A percentile compares a stretch with the other conserved stretches of the same genome.
Evolutionary conservation across 805 yeast species (phyloP).

Genomic region (Zygosaccharomyces pseudorouxii): DNA sequence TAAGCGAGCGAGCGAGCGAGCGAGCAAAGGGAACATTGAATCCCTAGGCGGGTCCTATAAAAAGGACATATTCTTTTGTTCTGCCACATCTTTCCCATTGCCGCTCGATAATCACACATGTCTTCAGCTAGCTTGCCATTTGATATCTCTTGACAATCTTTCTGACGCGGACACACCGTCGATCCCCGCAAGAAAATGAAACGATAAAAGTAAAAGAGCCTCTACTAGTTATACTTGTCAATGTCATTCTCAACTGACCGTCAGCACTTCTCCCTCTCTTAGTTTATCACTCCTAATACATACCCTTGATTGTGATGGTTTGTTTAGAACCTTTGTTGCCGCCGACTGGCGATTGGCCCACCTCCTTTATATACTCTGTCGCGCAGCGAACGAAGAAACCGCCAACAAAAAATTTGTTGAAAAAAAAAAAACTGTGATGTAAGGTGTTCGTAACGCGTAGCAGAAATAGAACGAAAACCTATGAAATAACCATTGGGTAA

Average conservation of each 20-base stretch:
- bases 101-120: no score
- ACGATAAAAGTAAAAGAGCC: no score
- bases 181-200: background rate
- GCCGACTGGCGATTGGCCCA: slow-evolving; percentile 1
- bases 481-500: background rate
- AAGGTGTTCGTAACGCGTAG: slow-evolving; percentile 6
- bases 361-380: slow-evolving; percentile 6
- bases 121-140: no score
- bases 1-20: background rate
- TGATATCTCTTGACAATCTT: no score
- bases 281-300: background rate
- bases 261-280: background rate
- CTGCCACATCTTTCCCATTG: no score
- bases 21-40: background rate
- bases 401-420: slow-evolving; percentile 6
- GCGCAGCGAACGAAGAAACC: slow-evolving; percentile 5
- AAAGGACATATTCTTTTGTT: background rate
- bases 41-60: background rate
- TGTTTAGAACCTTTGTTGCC: slow-evolving; percentile 1
- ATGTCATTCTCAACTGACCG: background rate
- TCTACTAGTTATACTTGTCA: background rate
- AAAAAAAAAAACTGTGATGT: slow-evolving; percentile 6
- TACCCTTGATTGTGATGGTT: slow-evolving; percentile 5
- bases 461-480: background rate
- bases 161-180: no score